Base-by-base conservation (phyloP, 768 basidiomycete genomes). In the Phaffia tasmanica region DNA sequence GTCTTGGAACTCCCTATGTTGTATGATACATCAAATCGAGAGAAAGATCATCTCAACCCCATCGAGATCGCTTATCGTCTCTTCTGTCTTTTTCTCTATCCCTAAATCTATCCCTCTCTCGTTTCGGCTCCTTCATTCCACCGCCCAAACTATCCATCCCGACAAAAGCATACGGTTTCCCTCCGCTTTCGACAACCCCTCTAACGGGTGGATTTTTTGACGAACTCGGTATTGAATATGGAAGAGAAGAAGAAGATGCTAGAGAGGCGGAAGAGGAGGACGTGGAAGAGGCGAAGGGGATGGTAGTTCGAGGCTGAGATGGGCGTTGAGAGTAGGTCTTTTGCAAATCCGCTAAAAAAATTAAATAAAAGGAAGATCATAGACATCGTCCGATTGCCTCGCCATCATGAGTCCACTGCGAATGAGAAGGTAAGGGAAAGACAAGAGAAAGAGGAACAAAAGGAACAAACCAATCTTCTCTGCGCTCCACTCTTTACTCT, bases 401-500 rank as follows among this genome's bases (percentile, higher is more conserved):
- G 25, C 16, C 32, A 25, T 57, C 56, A 11, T 32, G 25, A 29
- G 15, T 50, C 49, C n/a, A 15, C n/a, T 50, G 15, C 49, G n/a
- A n/a, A 50, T 15, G 49, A 50, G n/a, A 50, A n/a, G n/a, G n/a
- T 50, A 50, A 49, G 42, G 23, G 58, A 35, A 18, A 11, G 58
- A 21, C 35, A 18, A 47, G 58, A 3, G 2, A 25, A 23, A 27
- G 56, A 11, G 7, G 8, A 23, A 18, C 18, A 57, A 18, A 32
- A 57, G 7, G 56, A 6, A n/a, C 23, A 61, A 23, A 90, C 89
- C 88, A 72, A 95, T 83, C 71, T 80, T 81, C 47, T 84, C 82
- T 1, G 90, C 85, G 71, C 82, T 85, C 85, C 90, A 94, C 14
- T 51, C 32, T 48, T 84, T 85, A 0, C 82, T 78, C 35, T 75